Evolutionary conservation across 768 basidiomycete species (phyloP).

Genomic region (Termitomyces sp.): DNA sequence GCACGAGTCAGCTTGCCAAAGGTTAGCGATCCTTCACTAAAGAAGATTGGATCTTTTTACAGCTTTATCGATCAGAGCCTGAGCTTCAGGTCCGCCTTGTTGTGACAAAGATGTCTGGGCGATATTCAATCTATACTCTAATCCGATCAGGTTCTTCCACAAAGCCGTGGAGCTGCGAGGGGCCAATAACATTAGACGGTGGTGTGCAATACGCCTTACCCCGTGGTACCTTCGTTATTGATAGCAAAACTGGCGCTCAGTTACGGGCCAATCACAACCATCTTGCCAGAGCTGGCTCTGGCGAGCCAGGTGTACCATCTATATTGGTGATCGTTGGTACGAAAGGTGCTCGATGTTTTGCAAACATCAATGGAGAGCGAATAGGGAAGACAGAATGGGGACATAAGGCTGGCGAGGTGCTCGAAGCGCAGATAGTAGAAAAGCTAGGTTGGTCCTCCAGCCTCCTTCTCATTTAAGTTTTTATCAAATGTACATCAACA

Average conservation of each 20-base stretch:
- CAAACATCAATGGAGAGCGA: constrained; percentile 60
- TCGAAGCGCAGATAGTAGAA: constrained; percentile 49
- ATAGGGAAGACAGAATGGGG: constrained; percentile 65
- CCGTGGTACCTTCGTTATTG: constrained; percentile 47
- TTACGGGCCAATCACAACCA: constrained; percentile 38
- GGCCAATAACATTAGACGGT: constrained; percentile 30
- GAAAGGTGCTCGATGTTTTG: constrained; percentile 51
- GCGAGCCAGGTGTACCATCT: constrained; percentile 22
- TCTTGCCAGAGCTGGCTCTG: constrained; percentile 30
- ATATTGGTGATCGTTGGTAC: constrained; percentile 44
- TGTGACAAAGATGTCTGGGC: constrained; percentile 52
- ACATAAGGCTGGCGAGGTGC: constrained; percentile 42
- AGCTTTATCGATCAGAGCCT: constrained; percentile 27
- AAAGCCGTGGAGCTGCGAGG: constrained; percentile 29
- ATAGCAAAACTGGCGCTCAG: constrained; percentile 42
- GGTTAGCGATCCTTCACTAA: constrained; percentile 27
- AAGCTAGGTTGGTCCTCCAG: constrained; percentile 44
- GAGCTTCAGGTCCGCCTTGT: constrained; percentile 54
- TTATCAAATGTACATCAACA: neutral
- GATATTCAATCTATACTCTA: constrained; percentile 54
- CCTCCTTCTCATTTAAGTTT: neutral
- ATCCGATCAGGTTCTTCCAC: constrained; percentile 26
- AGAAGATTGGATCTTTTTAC: neutral
- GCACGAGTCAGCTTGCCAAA: constrained; percentile 48
- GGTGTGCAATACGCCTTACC: constrained; percentile 38